These are phyloP conservation scores for Diaporthe aspalathi DNA, from an alignment of 2,329 filamentous ascomycete species.

Conservation along the genomic window DNA sequence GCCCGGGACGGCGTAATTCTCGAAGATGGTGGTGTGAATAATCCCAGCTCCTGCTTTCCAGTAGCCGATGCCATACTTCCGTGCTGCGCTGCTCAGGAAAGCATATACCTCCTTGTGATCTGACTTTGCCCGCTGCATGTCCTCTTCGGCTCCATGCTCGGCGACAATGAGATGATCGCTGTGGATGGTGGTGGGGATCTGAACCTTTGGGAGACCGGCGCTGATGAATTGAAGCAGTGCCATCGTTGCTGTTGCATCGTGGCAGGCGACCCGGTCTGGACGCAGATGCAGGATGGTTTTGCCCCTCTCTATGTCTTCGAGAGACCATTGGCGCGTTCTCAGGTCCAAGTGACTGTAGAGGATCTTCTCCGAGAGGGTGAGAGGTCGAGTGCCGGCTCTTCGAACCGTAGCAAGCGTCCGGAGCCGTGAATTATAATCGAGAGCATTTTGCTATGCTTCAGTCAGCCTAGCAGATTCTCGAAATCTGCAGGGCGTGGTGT, in stretches of 20 bases:
- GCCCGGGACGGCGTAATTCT: slow-evolving; percentile 96
- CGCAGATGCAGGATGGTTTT: slow-evolving; percentile 95
- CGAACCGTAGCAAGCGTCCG: neutral
- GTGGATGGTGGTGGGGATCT: slow-evolving; percentile 96
- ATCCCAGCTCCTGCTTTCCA: slow-evolving; percentile 95
- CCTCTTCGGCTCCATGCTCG: slow-evolving; percentile 86
- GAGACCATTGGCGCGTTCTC: slow-evolving; percentile 72
- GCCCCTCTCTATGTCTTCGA: slow-evolving; percentile 85
- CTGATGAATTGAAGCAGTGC: slow-evolving; percentile 98
- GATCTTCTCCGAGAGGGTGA: slow-evolving; percentile 97
- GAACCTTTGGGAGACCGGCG: slow-evolving; percentile 87
- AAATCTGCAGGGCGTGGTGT: no score
- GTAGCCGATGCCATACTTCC: slow-evolving; percentile 93
- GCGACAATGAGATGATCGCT: slow-evolving; percentile 99
- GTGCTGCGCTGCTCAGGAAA: slow-evolving; percentile 91
- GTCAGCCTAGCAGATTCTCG: neutral
- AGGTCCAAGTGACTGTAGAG: slow-evolving; percentile 90
- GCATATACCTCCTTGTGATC: slow-evolving; percentile 98
- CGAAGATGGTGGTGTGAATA: slow-evolving; percentile 96
- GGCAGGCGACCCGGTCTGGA: slow-evolving; percentile 98
- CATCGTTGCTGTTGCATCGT: slow-evolving; percentile 99
- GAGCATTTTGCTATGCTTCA: neutral
- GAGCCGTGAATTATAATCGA: neutral
- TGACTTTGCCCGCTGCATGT: slow-evolving; percentile 85
- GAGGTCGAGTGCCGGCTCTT: neutral